Base-by-base conservation (phyloP, 1,284 basidiomycete genomes). In the Puccinia novopanici region DNA sequence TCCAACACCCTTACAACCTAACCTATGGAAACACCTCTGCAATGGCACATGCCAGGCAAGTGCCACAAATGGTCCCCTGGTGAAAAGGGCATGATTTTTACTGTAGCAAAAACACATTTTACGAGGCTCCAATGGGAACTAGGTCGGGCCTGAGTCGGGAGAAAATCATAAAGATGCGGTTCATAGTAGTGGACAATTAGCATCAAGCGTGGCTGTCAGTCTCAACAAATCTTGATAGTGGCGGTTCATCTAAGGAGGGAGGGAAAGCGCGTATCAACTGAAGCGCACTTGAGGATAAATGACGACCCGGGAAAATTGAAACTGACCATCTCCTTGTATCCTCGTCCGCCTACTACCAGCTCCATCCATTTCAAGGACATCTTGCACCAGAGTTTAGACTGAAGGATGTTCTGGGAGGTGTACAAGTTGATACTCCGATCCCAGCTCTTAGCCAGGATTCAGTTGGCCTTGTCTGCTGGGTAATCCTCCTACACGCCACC, bases 371-470 rank as follows among this genome's bases (percentile, higher is more conserved):
- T 74, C 61, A 80, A 42, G 9, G 79, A 34, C 30, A 80, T 75
- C 52, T 80, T 71, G 65, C 79, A 80, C 79, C 79, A 80, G 13
- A 45, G 40, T 42, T 73, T 80, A 42, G 79, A 73, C 17, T 74
- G 13, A 30, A 24, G 3, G 42, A 80, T 72, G 34, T 65, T 65
- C n/a, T 52, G 48, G 3, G 59, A 24, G 55, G 70, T n/a, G 54
- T 67, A 80, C 24, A 80, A n/a, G 50, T 80, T 71, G 12, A 80
- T 74, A 48, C 70, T 74, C n/a, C 72, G 55, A 42, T 80, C 79
- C 79, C 79, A 80, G 48, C 79, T 80, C 61, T 65, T 80, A 27
- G 68, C 72, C 61, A 80, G 27, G 22, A 75, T 73, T 71, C 79
- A 80, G 40, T 75, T 74, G 27, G 79, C 79, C 65, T 80, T 71